Base-by-base conservation (phyloP, 202 grass and related monocot species). In the Setaria viridis region DNA sequence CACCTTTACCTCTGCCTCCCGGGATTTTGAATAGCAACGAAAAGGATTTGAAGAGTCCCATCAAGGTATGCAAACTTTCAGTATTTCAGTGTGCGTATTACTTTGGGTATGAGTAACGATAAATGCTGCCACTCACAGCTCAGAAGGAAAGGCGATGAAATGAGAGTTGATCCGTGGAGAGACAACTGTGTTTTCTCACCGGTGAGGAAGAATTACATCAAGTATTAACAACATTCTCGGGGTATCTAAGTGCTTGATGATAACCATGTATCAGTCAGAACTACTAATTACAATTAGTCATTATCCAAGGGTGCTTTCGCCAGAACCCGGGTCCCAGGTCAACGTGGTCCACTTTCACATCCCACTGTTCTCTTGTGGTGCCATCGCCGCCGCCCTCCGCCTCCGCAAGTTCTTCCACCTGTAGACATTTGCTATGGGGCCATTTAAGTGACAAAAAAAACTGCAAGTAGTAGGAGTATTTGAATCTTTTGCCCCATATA, bases 281-380 rank as follows among this genome's bases (percentile, higher is more conserved):
- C 60, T 73, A 93, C 66, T 43, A 8, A 9, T 9, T 63, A 17
- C 45, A 72, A 53, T 80, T 11, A 62, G 20, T 33, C 42, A 69
- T 41, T 80, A 95, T 95, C 59, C 71, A 88, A 7, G 77, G 81
- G 50, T 83, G 89, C 51, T 90, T 89, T 47, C 67, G 85, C 95
- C 95, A 98, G 72, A 98, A 98, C 7, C 85, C 84, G 6, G 77
- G 54, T 41, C 89, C 70, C 80, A 95, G 88, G 80, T 98, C 95
- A 49, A 84, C 47, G 73, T 93, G 89, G 60, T 75, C 69, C 8
- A 95, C 74, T 15, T 33, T 77, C 41, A 93, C 85, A 71, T 85
- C 81, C 45, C 81, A 79, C 51, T 80, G 76, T 57, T 35, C 76
- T 78, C 51, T 87, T 78, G 33, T 63, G 17, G 87, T 43, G 13